These are phyloP conservation scores for Papiliotrema nemorosa DNA, from an alignment of 1,284 basidiomycete species.

Conservation along the genomic window DNA sequence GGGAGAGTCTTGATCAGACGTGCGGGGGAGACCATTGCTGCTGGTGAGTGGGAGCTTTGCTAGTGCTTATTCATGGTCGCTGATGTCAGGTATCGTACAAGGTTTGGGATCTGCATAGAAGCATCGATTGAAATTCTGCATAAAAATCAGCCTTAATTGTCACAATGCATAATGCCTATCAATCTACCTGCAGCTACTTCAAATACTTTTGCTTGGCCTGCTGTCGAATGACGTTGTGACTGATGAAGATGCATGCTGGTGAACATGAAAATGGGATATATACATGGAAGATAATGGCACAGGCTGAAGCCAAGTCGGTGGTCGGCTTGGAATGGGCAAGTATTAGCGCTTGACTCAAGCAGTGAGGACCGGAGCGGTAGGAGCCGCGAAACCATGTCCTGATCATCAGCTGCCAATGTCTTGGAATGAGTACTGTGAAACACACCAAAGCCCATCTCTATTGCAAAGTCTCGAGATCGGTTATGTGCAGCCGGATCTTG, in stretches of 20 bases:
- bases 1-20: constrained; percentile 82
- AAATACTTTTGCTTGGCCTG: no score
- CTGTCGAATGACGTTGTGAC: no score
- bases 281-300: no score
- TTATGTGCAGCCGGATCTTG: constrained; percentile 40
- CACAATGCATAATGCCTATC: no score
- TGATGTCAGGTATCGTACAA: constrained; percentile 15
- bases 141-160: background rate
- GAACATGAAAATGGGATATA: no score
- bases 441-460: constrained; percentile 44
- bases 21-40: constrained; percentile 89
- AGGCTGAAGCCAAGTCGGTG: no score
- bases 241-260: no score
- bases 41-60: constrained; percentile 56
- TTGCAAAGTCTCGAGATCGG: constrained; percentile 46
- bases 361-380: background rate
- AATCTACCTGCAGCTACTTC: no score
- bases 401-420: constrained; percentile 1
- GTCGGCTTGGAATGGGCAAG: no score
- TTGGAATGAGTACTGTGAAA: background rate
- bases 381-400: constrained; percentile 18
- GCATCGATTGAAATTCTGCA: background rate
- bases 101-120: constrained; percentile 9
- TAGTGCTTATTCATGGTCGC: background rate
- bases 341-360: constrained; percentile 4